A percentile compares a stretch with the other conserved stretches of the same genome.
Conservation (phyloP, 2,329 filamentous ascomycete genomes). For the Penicillium occitanis region DNA sequence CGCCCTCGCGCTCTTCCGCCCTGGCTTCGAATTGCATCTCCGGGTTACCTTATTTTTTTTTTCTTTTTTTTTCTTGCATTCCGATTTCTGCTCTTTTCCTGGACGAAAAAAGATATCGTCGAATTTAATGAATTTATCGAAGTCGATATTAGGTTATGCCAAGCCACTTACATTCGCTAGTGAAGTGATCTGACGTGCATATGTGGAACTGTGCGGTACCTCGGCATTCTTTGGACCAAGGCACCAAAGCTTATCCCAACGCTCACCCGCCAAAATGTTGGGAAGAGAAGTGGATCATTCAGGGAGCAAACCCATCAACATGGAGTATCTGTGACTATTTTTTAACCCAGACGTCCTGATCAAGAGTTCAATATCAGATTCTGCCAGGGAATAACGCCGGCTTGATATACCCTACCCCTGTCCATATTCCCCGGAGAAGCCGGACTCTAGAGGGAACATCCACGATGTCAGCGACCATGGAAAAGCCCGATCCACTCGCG, state of each 20-base stretch:
- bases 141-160: not conserved
- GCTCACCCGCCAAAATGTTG: not conserved
- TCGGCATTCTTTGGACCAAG: not conserved
- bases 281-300: not conserved
- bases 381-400: not conserved
- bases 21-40: not conserved
- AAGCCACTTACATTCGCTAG: not conserved
- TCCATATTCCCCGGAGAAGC: not conserved
- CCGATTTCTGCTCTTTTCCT: not conserved
- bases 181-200: not conserved
- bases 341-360: not conserved
- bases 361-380: not conserved
- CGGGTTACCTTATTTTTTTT: too few relatives aligned
- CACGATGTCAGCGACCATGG: slow-evolving; percentile 2
- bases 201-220: not conserved
- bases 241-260: not conserved
- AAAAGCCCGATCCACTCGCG: slow-evolving; percentile 6
- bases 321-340: not conserved
- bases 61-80: not conserved
- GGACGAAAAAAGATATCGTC: not conserved
- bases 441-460: not conserved
- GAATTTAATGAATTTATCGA: not conserved
- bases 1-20: too few relatives aligned
- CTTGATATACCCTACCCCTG: not conserved
- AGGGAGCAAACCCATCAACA: not conserved